These are phyloP conservation scores for Silene noctiflora DNA, from an alignment of 179 eudicot genomes.

Conservation along the genomic window DNA sequence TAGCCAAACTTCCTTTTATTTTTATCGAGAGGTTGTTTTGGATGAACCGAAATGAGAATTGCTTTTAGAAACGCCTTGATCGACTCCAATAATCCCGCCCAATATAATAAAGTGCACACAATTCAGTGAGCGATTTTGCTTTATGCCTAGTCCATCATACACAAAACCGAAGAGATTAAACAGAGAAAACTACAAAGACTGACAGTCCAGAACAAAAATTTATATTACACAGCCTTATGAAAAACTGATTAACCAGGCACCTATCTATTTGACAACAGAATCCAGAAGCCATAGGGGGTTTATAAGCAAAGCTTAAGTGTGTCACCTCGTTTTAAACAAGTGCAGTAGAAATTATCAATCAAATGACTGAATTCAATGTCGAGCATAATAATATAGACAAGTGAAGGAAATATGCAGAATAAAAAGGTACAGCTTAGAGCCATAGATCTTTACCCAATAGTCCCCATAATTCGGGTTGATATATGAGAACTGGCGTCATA, in stretches of 20 bases:
- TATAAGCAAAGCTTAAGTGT: not conserved
- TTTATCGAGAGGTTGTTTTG: too few species aligned
- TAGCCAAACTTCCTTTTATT: too few species aligned
- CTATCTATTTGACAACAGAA: not conserved
- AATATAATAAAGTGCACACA: not conserved
- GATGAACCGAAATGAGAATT: too few species aligned
- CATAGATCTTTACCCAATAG: conserved; percentile 65
- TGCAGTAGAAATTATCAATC: not conserved
- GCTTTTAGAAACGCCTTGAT: not conserved
- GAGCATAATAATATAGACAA: not conserved
- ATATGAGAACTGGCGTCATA: conserved; percentile 78
- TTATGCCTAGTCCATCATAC: not conserved
- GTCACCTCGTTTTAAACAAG: not conserved
- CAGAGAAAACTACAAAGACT: not conserved
- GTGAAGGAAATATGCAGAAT: not conserved
- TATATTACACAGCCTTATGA: not conserved
- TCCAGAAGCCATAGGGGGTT: not conserved
- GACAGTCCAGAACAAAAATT: not conserved
- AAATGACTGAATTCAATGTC: not conserved
- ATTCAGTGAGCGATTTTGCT: not conserved
- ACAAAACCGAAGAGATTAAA: not conserved
- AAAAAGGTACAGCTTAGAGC: not conserved
- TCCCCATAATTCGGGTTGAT: conserved; percentile 97
- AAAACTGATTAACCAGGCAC: too few species aligned
- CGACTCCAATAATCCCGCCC: not conserved